Percentiles rank a stretch among this genome's conserved stretches.
phyloP scores from a whole-genome alignment of 2,329 filamentous ascomycete species.

The Rhinocladiella mackenziei region DNA sequence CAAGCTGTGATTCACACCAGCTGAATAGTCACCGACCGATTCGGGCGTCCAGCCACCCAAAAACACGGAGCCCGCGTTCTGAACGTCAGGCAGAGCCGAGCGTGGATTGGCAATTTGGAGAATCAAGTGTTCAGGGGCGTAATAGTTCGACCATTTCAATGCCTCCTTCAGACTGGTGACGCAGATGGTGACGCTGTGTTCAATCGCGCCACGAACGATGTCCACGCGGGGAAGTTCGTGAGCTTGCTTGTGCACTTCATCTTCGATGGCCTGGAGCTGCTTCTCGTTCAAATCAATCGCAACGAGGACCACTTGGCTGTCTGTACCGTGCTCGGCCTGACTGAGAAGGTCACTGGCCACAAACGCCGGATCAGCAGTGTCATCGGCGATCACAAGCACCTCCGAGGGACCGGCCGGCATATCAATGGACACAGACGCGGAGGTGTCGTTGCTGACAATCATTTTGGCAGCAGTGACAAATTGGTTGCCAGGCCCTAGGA shows the following conservation, averaged over 20 bases:
- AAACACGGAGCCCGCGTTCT: constrained; percentile 95
- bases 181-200: constrained; percentile 82
- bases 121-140: constrained; percentile 95
- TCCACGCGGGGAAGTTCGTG: constrained; percentile 82
- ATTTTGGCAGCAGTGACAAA: constrained; percentile 99
- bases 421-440: constrained; percentile 90
- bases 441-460: constrained; percentile 95
- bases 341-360: constrained; percentile 92
- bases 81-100: constrained; percentile 68
- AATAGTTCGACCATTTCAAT: constrained; percentile 81
- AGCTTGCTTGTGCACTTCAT: constrained; percentile 85
- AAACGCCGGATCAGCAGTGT: constrained; percentile 82
- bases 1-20: constrained; percentile 93
- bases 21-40: constrained; percentile 95
- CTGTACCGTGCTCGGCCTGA: constrained; percentile 93
- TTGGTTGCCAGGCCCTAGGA: constrained; percentile 94
- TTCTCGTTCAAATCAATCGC: constrained; percentile 72
- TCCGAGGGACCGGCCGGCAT: constrained; percentile 98
- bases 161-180: constrained; percentile 68
- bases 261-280: constrained; percentile 77
- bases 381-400: constrained; percentile 91
- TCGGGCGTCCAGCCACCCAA: constrained; percentile 95
- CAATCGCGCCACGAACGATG: constrained; percentile 85
- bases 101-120: constrained; percentile 78
- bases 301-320: constrained; percentile 91